Conservation (phyloP, 257 asterid species). For the Solanum chaucha region DNA sequence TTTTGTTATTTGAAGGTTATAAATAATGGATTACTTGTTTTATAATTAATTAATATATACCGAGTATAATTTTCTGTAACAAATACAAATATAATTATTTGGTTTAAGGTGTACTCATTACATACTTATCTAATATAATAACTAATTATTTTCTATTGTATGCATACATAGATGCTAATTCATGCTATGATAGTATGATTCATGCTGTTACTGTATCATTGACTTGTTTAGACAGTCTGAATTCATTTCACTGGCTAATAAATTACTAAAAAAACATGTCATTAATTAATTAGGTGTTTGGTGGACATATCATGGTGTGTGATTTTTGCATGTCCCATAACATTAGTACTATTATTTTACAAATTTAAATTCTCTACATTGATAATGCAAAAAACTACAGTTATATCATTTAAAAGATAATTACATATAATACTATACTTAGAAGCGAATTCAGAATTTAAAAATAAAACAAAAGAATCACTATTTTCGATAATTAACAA, state of each 20-base stretch:
- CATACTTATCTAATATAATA: neutral
- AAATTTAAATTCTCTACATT: too few species aligned
- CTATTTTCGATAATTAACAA: neutral
- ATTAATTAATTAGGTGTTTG: neutral
- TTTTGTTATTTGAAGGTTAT: too few species aligned
- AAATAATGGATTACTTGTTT: too few species aligned
- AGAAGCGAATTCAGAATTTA: accelerated
- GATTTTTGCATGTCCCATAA: neutral
- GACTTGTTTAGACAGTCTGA: neutral
- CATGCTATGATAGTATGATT: too few species aligned
- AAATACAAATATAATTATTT: too few species aligned
- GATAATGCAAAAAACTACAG: accelerated
- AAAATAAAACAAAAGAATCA: too few species aligned
- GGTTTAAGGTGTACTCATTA: neutral
- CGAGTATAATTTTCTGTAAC: neutral
- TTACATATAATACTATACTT: neutral
- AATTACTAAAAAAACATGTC: neutral
- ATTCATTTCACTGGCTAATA: neutral
- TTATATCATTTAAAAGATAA: neutral
- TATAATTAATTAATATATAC: too few species aligned
- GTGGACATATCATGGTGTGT: neutral
- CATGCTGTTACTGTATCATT: neutral
- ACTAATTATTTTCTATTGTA: neutral
- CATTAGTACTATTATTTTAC: neutral
- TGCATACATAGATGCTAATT: too few species aligned